Percentiles rank a stretch among this genome's conserved stretches.
Evolutionary conservation across 1,284 basidiomycete species (phyloP).

Genomic region (Microbotryum violaceum): DNA sequence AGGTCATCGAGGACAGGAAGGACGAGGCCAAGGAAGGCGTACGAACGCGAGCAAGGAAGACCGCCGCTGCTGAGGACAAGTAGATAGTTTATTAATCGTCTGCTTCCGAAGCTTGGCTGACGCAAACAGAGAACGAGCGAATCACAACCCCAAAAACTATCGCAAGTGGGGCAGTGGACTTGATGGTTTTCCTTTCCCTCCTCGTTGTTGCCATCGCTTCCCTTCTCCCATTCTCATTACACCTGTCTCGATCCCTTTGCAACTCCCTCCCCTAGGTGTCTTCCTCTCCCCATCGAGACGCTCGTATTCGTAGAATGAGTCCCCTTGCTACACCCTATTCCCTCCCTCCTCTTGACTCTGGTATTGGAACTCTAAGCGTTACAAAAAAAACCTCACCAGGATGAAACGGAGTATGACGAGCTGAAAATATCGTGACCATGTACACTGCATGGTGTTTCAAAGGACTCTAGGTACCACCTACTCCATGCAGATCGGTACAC

Average conservation of each 20-base stretch:
- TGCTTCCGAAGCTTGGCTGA: neutral
- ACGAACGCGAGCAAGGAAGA: conserved; percentile 9
- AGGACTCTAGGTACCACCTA: no score
- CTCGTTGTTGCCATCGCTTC: neutral
- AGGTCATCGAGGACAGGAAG: conserved; percentile 8
- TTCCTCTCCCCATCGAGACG: neutral
- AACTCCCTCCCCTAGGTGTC: neutral
- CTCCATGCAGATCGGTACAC: no score
- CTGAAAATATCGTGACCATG: no score
- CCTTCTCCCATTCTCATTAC: no score
- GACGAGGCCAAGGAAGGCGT: conserved; percentile 14
- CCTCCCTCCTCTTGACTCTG: neutral
- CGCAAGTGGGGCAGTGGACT: neutral
- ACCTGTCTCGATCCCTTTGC: neutral
- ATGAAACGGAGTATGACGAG: no score
- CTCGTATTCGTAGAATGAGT: neutral
- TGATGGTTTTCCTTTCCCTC: neutral
- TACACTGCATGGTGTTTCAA: no score
- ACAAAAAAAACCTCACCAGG: no score
- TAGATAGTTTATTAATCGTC: neutral
- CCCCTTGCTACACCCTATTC: neutral
- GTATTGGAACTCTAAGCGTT: neutral
- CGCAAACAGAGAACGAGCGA: neutral
- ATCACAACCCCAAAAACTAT: neutral
- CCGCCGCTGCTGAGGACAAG: conserved; percentile 4